Percentiles rank a stretch among this genome's conserved stretches.
Evolutionary conservation across 345 rosid species (phyloP).

Genomic region (Eucalyptus brandiana): DNA sequence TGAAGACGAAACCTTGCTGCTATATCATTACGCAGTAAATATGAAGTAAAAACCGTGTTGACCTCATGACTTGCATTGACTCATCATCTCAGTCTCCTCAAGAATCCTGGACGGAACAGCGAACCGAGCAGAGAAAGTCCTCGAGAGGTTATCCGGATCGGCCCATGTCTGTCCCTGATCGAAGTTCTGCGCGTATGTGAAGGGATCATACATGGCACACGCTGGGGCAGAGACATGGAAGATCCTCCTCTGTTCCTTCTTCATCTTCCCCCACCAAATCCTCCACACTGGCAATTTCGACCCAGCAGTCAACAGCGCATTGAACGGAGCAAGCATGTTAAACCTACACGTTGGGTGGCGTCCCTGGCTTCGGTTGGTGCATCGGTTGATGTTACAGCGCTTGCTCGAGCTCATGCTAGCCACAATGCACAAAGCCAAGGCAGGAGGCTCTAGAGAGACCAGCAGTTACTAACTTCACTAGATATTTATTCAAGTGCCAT

Average conservation of each 20-base stretch:
- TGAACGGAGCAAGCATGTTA: neutral
- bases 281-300: constrained; percentile 6
- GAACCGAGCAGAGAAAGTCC: constrained; percentile 30
- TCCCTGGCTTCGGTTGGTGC: neutral
- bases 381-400: neutral
- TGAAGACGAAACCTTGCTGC: neutral
- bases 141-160: constrained; percentile 18
- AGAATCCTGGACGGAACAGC: constrained; percentile 13
- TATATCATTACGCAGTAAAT: neutral
- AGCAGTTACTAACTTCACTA: neutral
- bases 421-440: neutral
- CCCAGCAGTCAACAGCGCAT: neutral
- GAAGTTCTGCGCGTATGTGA: constrained; percentile 25
- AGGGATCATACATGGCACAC: constrained; percentile 8
- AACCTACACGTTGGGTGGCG: neutral
- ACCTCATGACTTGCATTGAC: neutral
- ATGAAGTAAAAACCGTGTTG: neutral
- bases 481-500: neutral
- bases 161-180: constrained; percentile 19
- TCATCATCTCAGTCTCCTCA: neutral
- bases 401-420: neutral
- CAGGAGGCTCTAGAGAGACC: neutral
- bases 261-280: constrained; percentile 15
- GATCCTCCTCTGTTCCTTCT: constrained; percentile 13
- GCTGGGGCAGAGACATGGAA: neutral